Conservation (phyloP, 352 stramenopile genomes). For the Globisporangium nodosum region DNA sequence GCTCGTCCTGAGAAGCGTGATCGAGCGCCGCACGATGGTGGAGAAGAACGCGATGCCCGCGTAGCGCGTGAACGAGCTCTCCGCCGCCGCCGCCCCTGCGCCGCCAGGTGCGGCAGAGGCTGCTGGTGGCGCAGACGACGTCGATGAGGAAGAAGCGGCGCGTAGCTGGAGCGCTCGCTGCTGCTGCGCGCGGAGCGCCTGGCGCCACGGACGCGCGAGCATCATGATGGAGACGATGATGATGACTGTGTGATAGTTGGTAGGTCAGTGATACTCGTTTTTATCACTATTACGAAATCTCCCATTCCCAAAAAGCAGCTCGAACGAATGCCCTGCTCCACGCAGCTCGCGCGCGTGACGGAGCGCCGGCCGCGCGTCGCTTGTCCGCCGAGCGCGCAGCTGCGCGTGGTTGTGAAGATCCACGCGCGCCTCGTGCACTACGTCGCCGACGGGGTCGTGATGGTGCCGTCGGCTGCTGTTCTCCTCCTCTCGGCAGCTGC, state of each 20-base stretch:
- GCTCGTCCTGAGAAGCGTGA: too few species aligned
- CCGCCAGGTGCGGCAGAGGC: background rate
- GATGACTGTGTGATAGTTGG: background rate
- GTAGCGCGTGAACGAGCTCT: constrained; percentile 74
- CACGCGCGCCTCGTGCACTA: constrained; percentile 40
- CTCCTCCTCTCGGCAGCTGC: too few species aligned
- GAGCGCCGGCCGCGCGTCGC: constrained; percentile 29
- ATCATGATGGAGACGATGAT: background rate
- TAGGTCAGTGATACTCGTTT: background rate
- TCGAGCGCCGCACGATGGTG: constrained; percentile 43
- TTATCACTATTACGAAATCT: background rate
- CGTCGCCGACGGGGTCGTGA: constrained; percentile 32
- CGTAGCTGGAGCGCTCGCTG: background rate
- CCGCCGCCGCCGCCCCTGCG: constrained; percentile 5
- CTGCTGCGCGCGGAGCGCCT: background rate
- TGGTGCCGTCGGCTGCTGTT: constrained; percentile 15
- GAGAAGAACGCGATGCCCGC: constrained; percentile 83
- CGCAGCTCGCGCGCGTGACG: constrained; percentile 34
- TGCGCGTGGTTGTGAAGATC: constrained; percentile 35
- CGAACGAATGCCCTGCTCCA: background rate
- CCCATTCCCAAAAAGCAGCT: background rate
- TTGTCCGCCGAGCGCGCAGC: background rate
- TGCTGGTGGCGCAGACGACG: background rate
- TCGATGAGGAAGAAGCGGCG: background rate
- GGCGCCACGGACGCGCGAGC: background rate